Base-by-base conservation (phyloP, 176 grass and related monocot genomes). In the Juncus effusus region DNA sequence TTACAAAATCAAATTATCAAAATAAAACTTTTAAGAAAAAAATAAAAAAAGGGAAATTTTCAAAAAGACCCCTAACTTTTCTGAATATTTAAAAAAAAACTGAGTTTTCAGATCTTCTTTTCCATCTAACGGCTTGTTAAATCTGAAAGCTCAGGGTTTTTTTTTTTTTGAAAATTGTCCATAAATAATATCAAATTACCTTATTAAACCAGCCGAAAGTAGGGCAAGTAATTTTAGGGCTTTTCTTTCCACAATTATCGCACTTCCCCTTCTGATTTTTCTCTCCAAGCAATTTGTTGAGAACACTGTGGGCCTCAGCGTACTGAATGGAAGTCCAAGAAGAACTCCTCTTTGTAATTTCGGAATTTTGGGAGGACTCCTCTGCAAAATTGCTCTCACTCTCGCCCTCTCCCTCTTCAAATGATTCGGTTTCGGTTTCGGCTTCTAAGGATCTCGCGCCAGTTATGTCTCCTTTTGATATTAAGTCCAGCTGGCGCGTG, bases 321-420 rank as follows among this genome's bases (percentile, higher is more conserved):
- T 77, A 63, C 40, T 96, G 93, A 61, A 96, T 40, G 4, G 87
- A 96, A 36, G 87, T 91, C 93, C 93, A 96, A 5, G 75, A 74
- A 6, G 75, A 74, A 39, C 72, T 82, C 11, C 52, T 62, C 50
- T 75, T 68, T 37, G 55, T 42, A 62, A 66, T 65, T 67, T 61
- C 28, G 36, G 56, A 56, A 53, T 62, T 37, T 57, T 58, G 51
- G 40, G 16, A 80, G 60, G 78, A 80, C 62, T 85, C 76, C 10
- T 70, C 40, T 5, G 79, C 78, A 65, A 9, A 52, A 40, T 63
- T 65, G 44, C 81, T 69, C 11, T 53, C 65, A 62, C 44, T 81
- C 28, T 78, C 66, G 4, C 44, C 44, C 65, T 83, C 82, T 56
- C 80, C 67, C 11, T 78, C 65, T 0, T 51, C 54, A 61, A 47